A percentile compares a stretch with the other conserved stretches of the same genome.
These are phyloP conservation scores for Cynara cardunculus DNA, from an alignment of 129 eudicot genomes.

Conservation along the genomic window DNA sequence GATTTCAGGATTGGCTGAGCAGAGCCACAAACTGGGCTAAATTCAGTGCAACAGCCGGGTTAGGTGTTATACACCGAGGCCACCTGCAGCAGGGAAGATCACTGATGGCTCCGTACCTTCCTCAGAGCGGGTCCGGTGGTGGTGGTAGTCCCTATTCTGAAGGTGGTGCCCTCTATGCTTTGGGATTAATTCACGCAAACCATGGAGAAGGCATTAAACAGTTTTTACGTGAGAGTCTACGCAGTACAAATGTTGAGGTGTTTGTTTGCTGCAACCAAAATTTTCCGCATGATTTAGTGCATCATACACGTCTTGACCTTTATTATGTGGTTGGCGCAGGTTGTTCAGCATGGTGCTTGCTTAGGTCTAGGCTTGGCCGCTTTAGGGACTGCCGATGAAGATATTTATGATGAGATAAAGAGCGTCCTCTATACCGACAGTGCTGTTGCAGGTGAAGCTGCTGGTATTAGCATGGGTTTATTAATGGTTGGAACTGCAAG, in stretches of 20 bases:
- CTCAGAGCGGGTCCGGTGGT: constrained; percentile 87
- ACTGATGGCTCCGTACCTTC: constrained; percentile 96
- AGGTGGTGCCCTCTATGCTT: constrained; percentile 96
- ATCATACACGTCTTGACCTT: not conserved
- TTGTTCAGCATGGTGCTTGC: constrained; percentile 98
- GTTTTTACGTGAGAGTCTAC: constrained; percentile 80
- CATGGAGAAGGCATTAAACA: constrained; percentile 98
- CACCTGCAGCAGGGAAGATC: constrained; percentile 98
- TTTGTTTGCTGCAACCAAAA: constrained; percentile 4
- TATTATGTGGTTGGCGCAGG: constrained; percentile 41
- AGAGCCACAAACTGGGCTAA: constrained; percentile 99
- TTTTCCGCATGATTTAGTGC: not conserved
- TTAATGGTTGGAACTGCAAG: constrained; percentile 96
- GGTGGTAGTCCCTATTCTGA: constrained; percentile 97
- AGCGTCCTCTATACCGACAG: constrained; percentile 87
- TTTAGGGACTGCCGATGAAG: constrained; percentile 94
- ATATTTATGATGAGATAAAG: constrained; percentile 81
- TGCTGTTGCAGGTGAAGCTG: constrained; percentile 99
- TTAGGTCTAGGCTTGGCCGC: constrained; percentile 96
- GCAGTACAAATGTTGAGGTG: constrained; percentile 93
- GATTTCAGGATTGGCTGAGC: constrained; percentile 91
- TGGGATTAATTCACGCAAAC: constrained; percentile 95
- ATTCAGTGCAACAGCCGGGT: constrained; percentile 95
- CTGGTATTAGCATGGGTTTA: constrained; percentile 92
- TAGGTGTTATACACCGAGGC: constrained; percentile 91